These are phyloP conservation scores for Picea abies DNA, from an alignment of 83 land plant genomes.

Conservation along the genomic window DNA sequence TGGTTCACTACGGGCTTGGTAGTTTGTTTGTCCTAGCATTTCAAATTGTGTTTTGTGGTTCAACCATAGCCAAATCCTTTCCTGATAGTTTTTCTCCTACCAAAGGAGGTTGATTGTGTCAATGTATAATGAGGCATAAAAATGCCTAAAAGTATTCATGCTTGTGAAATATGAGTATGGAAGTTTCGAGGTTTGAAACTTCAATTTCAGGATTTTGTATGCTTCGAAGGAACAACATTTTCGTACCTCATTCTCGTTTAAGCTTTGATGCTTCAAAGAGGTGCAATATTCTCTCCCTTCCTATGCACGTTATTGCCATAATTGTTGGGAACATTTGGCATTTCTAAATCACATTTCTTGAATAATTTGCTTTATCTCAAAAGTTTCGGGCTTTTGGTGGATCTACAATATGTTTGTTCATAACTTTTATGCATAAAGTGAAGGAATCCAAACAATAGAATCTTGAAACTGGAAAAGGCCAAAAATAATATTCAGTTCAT, in stretches of 20 bases:
- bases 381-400: neutral
- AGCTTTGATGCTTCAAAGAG: neutral
- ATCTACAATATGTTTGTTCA: neutral
- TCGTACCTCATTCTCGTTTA: neutral
- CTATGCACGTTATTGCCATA: neutral
- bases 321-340: neutral
- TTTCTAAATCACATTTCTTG: neutral
- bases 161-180: neutral
- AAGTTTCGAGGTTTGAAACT: neutral
- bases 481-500: neutral
- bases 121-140: neutral
- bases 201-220: neutral
- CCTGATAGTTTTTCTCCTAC: neutral
- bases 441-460: neutral
- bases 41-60: neutral
- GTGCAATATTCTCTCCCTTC: neutral
- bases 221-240: neutral
- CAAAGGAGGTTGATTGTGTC: neutral
- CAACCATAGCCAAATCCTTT: neutral
- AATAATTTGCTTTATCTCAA: neutral
- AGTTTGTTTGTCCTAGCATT: neutral
- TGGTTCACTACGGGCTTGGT: slow-evolving; percentile 4
- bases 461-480: neutral
- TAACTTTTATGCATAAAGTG: neutral
- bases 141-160: neutral